Base-by-base conservation (phyloP, 805 yeast genomes). In the Starmerella apis region DNA sequence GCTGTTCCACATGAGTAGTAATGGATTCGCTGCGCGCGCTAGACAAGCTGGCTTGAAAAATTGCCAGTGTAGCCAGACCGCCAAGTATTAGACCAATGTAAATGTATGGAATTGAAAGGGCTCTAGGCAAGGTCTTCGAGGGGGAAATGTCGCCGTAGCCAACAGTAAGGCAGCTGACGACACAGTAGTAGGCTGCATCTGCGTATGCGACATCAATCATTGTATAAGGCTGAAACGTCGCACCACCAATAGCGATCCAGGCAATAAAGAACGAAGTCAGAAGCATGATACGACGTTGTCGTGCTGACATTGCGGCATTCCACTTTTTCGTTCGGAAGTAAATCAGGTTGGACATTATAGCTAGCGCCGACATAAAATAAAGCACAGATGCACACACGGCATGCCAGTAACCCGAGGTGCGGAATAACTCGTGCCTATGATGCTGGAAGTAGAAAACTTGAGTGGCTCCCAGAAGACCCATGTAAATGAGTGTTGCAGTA, bases 111-210 rank as follows among this genome's bases (percentile, higher is more conserved):
- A 86, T 67, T 0, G 75, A 68, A 53, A 83, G 65, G 0, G 79
- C 80, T 60, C 77, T 76, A 0, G 82, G 72, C 0, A 78, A 77
- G 1, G 71, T 66, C 1, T 73, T 64, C 0, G 50, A 32, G 0
- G 95, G 88, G 0, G 73, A 68, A 30, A 81, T 71, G 58, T 83
- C 92, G 33, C 95, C 95, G 16, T 81, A 69, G 0, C 96, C 96
- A 25, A 87, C 75, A 1, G 96, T 87, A 43, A 84, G 68, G 35
- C 82, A 68, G 0, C 94, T 79, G 1, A 83, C 86, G 10, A 77
- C 75, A 58, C 86, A 79, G 62, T 75, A 85, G 61, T 84, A 86
- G 42, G 85, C 62, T 0, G 84, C 78, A n/a, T 78, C 71, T 0
- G 87, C 86, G 61, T 74, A 83, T 1, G 73, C 68, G 9, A 78